A percentile compares a stretch with the other conserved stretches of the same genome.
Evolutionary conservation across 2,329 filamentous ascomycete genomes (phyloP).

Genomic region (Myriosclerotinia curreyana): DNA sequence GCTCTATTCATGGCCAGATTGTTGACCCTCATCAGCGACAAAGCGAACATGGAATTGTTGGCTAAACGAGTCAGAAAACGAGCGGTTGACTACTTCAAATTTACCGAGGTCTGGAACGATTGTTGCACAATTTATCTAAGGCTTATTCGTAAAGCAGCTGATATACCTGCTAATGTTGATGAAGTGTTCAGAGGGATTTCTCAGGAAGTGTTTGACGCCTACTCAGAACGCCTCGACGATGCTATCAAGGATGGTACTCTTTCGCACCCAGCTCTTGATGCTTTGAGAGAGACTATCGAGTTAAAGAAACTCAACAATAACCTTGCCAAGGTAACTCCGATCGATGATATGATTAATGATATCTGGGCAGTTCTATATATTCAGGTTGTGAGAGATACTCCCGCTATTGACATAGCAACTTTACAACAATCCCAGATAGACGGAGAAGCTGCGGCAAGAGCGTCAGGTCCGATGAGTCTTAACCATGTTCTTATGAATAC

Average conservation of each 20-base stretch:
- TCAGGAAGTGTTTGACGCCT: constrained; percentile 61
- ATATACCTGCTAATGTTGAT: constrained; percentile 59
- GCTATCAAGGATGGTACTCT: constrained; percentile 53
- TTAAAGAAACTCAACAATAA: constrained; percentile 79
- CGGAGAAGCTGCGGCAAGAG: constrained; percentile 43
- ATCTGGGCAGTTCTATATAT: constrained; percentile 77
- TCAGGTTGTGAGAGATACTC: constrained; percentile 60
- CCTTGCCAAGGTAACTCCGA: constrained; percentile 77
- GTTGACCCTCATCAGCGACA: constrained; percentile 59
- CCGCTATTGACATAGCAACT: constrained; percentile 40
- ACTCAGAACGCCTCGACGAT: constrained; percentile 56
- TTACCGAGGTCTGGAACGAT: constrained; percentile 33
- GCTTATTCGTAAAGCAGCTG: constrained; percentile 55
- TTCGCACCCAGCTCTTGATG: constrained; percentile 52
- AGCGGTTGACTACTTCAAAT: constrained; percentile 49
- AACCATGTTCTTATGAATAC: constrained; percentile 39
- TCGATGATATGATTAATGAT: constrained; percentile 93
- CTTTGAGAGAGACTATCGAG: constrained; percentile 64
- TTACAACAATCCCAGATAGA: constrained; percentile 47
- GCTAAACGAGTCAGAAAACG: constrained; percentile 63
- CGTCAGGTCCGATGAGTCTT: constrained; percentile 37
- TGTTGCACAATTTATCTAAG: constrained; percentile 39
- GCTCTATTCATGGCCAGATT: constrained; percentile 63
- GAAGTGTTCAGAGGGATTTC: constrained; percentile 63
- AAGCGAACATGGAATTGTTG: constrained; percentile 59